Percentiles rank a stretch among this genome's conserved stretches.
Conservation (phyloP, 202 grass and related monocot genomes). For the Setaria italica region DNA sequence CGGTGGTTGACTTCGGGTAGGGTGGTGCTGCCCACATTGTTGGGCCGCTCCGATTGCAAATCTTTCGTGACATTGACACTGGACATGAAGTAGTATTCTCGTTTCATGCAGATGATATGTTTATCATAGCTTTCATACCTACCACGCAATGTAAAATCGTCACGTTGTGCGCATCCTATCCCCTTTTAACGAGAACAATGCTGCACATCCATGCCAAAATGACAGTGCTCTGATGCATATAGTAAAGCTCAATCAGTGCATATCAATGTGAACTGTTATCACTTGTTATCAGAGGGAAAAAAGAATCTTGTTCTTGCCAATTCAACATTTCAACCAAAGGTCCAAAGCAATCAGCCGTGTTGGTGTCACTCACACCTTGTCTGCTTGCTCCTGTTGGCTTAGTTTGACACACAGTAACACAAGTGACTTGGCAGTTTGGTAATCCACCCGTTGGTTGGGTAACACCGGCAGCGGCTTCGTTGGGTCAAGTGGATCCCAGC, state of each 20-base stretch:
- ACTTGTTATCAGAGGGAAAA: too few relatives aligned
- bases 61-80: slow-evolving; percentile 40
- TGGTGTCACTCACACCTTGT: slow-evolving; percentile 6
- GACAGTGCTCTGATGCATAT: not conserved
- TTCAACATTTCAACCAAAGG: not conserved
- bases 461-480: slow-evolving; percentile 13
- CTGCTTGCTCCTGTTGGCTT: not conserved
- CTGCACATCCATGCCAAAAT: slow-evolving; percentile 12
- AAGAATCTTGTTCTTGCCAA: not conserved
- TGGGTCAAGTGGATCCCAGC: slow-evolving; percentile 30
- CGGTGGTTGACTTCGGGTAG: slow-evolving; percentile 50
- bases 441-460: slow-evolving; percentile 37
- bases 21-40: slow-evolving; percentile 19
- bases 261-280: not conserved
- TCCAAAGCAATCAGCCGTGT: not conserved
- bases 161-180: not conserved
- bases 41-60: slow-evolving; percentile 39
- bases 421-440: slow-evolving; percentile 31
- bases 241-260: slow-evolving; percentile 3
- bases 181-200: not conserved
- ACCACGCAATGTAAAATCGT: not conserved
- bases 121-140: slow-evolving; percentile 9
- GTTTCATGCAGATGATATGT: not conserved
- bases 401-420: not conserved
- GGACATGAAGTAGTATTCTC: slow-evolving; percentile 19